A percentile compares a stretch with the other conserved stretches of the same genome.
These are phyloP conservation scores for Fusarium algeriense DNA, from an alignment of 2,329 filamentous ascomycete species.

Conservation along the genomic window DNA sequence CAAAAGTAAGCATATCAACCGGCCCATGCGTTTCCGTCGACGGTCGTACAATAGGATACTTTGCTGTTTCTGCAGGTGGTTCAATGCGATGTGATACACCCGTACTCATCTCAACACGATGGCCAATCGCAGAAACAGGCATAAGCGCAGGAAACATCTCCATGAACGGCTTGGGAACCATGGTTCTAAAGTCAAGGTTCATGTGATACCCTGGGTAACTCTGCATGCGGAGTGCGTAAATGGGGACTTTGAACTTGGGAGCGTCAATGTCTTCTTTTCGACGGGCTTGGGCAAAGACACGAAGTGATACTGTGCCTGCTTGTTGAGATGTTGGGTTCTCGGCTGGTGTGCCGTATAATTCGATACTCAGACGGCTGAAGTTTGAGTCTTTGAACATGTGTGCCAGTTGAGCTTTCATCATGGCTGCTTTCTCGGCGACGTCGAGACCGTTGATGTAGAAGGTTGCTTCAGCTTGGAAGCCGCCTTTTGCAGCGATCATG, in stretches of 20 bases:
- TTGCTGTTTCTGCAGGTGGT: conserved; percentile 36
- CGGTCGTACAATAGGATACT: conserved; percentile 43
- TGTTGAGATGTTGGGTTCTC: conserved; percentile 59
- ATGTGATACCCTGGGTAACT: conserved; percentile 59
- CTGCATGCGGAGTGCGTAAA: conserved; percentile 56
- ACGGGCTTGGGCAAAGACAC: conserved; percentile 61
- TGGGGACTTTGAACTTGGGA: conserved; percentile 53
- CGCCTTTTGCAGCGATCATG: conserved; percentile 58
- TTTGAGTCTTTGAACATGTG: conserved; percentile 50
- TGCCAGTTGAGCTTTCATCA: conserved; percentile 57
- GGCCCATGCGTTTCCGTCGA: conserved; percentile 47
- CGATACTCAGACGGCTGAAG: conserved; percentile 53
- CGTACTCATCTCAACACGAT: conserved; percentile 47
- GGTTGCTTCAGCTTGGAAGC: conserved; percentile 60
- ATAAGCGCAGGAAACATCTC: conserved; percentile 57
- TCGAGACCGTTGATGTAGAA: conserved; percentile 60
- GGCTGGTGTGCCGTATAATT: conserved; percentile 53
- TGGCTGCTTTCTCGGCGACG: conserved; percentile 56
- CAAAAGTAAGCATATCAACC: conserved; percentile 43
- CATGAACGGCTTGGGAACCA: conserved; percentile 58
- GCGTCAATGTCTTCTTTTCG: conserved; percentile 51
- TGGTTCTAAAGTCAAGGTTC: conserved; percentile 58
- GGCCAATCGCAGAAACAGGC: conserved; percentile 45
- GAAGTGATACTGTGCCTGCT: conserved; percentile 61
- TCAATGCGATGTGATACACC: conserved; percentile 32